Evolutionary conservation across 2,329 filamentous ascomycete genomes (phyloP).

Genomic region (Dothideomycetidae sp.): DNA sequence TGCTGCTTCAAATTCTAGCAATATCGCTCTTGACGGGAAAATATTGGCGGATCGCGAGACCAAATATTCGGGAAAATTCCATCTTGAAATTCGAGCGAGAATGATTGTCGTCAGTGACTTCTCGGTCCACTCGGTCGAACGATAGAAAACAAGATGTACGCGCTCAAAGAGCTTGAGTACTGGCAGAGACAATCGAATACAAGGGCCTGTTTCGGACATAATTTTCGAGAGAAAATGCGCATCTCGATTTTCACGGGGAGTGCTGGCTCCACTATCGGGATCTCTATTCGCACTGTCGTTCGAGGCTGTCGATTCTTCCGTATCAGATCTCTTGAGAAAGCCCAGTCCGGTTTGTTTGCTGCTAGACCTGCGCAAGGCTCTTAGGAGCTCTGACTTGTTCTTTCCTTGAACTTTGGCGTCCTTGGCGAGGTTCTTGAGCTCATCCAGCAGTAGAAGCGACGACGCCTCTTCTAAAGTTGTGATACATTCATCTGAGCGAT

Average conservation of each 20-base stretch:
- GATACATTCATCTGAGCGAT: constrained; percentile 59
- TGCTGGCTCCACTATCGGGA: constrained; percentile 24
- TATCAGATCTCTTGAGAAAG: constrained; percentile 52
- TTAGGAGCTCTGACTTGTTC: constrained; percentile 68
- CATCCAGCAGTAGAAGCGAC: constrained; percentile 67
- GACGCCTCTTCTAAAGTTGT: constrained; percentile 71
- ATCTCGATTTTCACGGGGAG: constrained; percentile 47
- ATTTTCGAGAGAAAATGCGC: constrained; percentile 66
- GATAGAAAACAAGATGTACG: constrained; percentile 89
- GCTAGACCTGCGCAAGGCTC: constrained; percentile 59
- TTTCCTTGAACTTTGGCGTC: constrained; percentile 77
- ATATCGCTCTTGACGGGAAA: constrained; percentile 57
- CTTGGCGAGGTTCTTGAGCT: constrained; percentile 71
- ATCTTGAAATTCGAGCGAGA: constrained; percentile 71
- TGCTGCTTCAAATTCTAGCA: constrained; percentile 82
- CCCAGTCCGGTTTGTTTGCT: constrained; percentile 62
- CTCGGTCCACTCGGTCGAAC: constrained; percentile 93
- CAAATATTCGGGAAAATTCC: constrained; percentile 81
- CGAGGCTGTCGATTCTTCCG: constrained; percentile 39
- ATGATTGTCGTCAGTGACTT: constrained; percentile 94
- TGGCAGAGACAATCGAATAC: constrained; percentile 61
- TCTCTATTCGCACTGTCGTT: constrained; percentile 23
- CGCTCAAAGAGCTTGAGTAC: constrained; percentile 76
- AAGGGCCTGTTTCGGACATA: constrained; percentile 61
- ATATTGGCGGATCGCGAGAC: constrained; percentile 84